Evolutionary conservation across 225 moss, liverwort and hornwort genomes (phyloP).

Genomic region (Polytrichum commune): DNA sequence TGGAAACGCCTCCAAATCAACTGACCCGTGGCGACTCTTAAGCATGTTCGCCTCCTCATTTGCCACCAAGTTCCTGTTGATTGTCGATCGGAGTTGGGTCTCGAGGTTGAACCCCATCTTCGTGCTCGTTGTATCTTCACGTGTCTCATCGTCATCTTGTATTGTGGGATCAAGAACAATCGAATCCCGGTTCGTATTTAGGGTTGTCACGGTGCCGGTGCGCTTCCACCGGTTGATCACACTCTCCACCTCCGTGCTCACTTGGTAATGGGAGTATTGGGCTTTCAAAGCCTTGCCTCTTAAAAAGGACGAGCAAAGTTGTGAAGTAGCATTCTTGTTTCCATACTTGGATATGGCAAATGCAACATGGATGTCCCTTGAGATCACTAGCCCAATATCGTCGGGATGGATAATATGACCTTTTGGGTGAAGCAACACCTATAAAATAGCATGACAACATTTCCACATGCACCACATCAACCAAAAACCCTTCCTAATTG

Average conservation of each 20-base stretch:
- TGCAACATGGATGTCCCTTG: constrained; percentile 54
- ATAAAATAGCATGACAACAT: not conserved
- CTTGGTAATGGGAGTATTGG: constrained; percentile 4
- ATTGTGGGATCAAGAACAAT: not conserved
- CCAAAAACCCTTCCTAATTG: too few relatives aligned
- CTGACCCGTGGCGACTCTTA: not conserved
- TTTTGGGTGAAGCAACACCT: constrained; percentile 75
- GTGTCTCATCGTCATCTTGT: not conserved
- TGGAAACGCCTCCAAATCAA: not conserved
- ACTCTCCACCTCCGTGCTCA: constrained; percentile 17
- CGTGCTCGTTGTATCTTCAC: too few relatives aligned
- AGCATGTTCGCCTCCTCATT: too few relatives aligned
- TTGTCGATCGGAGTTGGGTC: constrained; percentile 33
- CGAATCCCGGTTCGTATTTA: constrained; percentile 18
- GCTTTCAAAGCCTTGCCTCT: not conserved
- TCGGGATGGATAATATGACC: constrained; percentile 63
- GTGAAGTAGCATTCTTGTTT: not conserved
- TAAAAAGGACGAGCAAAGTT: not conserved
- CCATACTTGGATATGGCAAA: constrained; percentile 62
- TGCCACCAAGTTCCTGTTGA: constrained; percentile 8
- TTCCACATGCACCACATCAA: too few relatives aligned
- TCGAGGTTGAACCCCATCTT: constrained; percentile 10
- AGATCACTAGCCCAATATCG: constrained; percentile 78
- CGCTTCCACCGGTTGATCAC: constrained; percentile 51
- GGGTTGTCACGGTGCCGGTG: constrained; percentile 24